Base-by-base conservation (phyloP, 2,329 filamentous ascomycete genomes). In the Rutstroemia sp. region DNA sequence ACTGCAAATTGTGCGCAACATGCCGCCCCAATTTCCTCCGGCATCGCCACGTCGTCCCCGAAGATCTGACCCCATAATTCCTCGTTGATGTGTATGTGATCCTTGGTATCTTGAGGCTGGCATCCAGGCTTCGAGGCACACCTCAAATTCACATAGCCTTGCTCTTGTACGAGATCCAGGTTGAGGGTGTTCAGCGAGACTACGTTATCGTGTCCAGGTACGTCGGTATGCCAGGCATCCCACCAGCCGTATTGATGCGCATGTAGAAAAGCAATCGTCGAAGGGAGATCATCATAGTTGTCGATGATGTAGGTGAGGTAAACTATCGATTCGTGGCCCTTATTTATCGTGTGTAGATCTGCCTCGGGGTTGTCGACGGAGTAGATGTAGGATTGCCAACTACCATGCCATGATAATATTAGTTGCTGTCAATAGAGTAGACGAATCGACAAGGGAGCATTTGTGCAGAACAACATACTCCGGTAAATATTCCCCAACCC, bases 1-100 rank as follows among this genome's bases (percentile, higher is more conserved):
- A 86, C 78, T 0, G 79, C 83, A 59, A 86, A 87, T 67, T 86
- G 83, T 18, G 82, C 81, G 67, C 83, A 86, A 66, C 82, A 86
- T 12, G 80, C 74, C 4, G 67, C 61, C 2, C 75, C 80, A 6
- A 85, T 74, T 12, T 74, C 65, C 1, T 72, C 66, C 0, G 80
- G 80, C 3, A 80, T 62, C 10, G 1, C 9, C 16, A 25, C 10
- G 45, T 54, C 27, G 59, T 59, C 25, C 58, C 46, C 37, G 61
- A 66, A 66, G 4, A 66, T 47, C 49, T 67, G 58, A 0, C 52
- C 63, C 58, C 76, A 78, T 3, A 74, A 71, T 37, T 64, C 60
- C 19, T 64, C 61, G n/a, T 68, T 63, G 2, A 75, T 75, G 3
- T 69, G 68, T 61, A 79, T 76, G 70, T 77, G 74, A 44, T 61